Evolutionary conservation across 805 yeast species (phyloP), one percentile per base, ranked within the genome.

Genomic region (Candida suzukii): DNA sequence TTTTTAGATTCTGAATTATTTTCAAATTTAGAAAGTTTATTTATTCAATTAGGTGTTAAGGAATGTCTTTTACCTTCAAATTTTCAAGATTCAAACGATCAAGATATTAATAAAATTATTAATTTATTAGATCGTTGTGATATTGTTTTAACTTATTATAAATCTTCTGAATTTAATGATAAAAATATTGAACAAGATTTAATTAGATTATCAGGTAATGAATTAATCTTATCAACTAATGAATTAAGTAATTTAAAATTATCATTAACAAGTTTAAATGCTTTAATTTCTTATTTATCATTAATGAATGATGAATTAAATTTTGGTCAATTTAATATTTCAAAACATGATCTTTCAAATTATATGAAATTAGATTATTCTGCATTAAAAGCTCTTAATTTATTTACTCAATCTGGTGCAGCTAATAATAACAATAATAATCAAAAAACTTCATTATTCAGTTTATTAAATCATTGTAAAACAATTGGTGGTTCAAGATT

Each of bases 301-400:
- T 61, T 90, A 26, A 63, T 87, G 54, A 62, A 71, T 9, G 79
- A 78, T 42, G 73, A 76, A 41, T 57, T 74, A 9, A 72, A 75
- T 44, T 65, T 71, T 31, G 84, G 83, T 16, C 60, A 70, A 14
- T 79, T 71, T 50, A 63, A 72, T 18, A 63, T 93, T 21, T 73
- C 73, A 24, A 73, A 74, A 48, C 91, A 90, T 59, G 80, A 81
- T 43, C 68, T 91, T 38, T 68, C 76, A n/a, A 80, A 83, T 48
- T 90, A 71, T 59, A 87, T 93, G 95, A 84, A 86, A 54, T 71
- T 93, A 38, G 99, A 93, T 57, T 78, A 91, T 6, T 80, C 97
- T 1, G 95, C 98, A 0, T 77, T 90, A 41, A 79, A 79, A 43
- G 95, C 98, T 0, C 67, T 93, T 45, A 91, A 91, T 56, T 68